These are phyloP conservation scores for Alternaria angustiovoidea DNA, from an alignment of 2,329 filamentous ascomycete species.

Conservation along the genomic window DNA sequence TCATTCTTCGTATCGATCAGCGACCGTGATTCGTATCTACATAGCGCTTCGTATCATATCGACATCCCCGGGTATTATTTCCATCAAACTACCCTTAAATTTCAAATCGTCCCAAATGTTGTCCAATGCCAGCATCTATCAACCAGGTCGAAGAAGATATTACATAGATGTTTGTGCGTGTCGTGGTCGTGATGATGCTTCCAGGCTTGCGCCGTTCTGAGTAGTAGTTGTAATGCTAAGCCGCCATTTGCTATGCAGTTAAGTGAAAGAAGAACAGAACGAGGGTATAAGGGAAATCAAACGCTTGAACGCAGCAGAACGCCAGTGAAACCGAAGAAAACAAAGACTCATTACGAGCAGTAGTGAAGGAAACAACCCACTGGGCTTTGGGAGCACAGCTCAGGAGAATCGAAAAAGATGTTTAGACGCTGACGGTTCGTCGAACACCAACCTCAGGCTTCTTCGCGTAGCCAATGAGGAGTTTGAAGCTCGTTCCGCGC, in stretches of 20 bases:
- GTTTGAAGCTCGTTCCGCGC: slow-evolving; percentile 84
- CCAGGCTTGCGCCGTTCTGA: slow-evolving; percentile 36
- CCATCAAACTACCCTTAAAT: slow-evolving; percentile 8
- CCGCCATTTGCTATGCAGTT: slow-evolving; percentile 42
- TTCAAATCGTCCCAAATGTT: slow-evolving; percentile 20
- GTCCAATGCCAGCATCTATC: slow-evolving; percentile 47
- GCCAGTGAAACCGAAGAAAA: slow-evolving; percentile 15
- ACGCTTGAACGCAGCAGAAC: slow-evolving; percentile 49
- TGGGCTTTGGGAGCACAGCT: slow-evolving; percentile 46
- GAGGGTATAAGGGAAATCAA: slow-evolving; percentile 47
- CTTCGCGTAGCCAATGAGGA: slow-evolving; percentile 90
- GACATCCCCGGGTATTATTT: slow-evolving; percentile 19
- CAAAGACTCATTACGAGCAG: slow-evolving; percentile 22
- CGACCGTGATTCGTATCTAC: slow-evolving; percentile 23
- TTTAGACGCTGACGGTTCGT: slow-evolving; percentile 60
- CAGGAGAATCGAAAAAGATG: slow-evolving; percentile 23
- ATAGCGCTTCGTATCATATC: slow-evolving; percentile 17
- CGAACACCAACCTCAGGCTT: slow-evolving; percentile 67
- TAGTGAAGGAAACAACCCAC: slow-evolving; percentile 26
- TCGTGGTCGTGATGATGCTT: slow-evolving; percentile 19
- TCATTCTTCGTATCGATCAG: slow-evolving; percentile 18
- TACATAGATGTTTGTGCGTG: slow-evolving; percentile 23
- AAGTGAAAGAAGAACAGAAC: slow-evolving; percentile 19
- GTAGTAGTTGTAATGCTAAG: slow-evolving; percentile 25
- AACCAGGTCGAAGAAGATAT: slow-evolving; percentile 26